Percentiles rank a stretch among this genome's conserved stretches.
These are phyloP conservation scores for Monascus ruber DNA, from an alignment of 2,329 filamentous ascomycete genomes.

Conservation along the genomic window DNA sequence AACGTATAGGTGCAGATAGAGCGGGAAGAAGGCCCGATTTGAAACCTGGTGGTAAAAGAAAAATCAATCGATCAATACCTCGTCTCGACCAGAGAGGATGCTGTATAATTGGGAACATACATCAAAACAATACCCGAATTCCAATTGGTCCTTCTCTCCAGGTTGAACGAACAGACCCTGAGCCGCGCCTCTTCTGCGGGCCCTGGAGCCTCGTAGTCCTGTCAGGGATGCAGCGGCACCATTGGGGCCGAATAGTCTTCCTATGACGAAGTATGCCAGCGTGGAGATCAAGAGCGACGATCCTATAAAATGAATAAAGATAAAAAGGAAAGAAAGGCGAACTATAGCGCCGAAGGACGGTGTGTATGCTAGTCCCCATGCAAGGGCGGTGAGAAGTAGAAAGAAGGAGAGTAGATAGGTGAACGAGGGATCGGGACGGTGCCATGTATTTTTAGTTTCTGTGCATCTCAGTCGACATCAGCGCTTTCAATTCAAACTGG, in stretches of 20 bases:
- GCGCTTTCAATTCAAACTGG: no score
- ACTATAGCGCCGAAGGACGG: conserved; percentile 37
- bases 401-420: conserved; percentile 59
- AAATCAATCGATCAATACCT: background rate
- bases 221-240: conserved; percentile 33
- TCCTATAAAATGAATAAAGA: conserved; percentile 50
- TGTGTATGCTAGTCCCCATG: conserved; percentile 48
- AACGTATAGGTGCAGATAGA: conserved; percentile 57
- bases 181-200: conserved; percentile 37
- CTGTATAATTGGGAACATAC: conserved; percentile 27
- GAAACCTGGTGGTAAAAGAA: conserved; percentile 36
- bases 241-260: conserved; percentile 48
- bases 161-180: conserved; percentile 50
- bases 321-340: conserved; percentile 38
- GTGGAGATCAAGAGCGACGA: conserved; percentile 49
- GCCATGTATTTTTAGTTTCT: conserved; percentile 62
- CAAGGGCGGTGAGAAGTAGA: conserved; percentile 43
- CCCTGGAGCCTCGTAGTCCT: conserved; percentile 33
- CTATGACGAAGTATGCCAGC: conserved; percentile 53
- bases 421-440: conserved; percentile 58
- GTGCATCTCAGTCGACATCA: no score
- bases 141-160: conserved; percentile 46
- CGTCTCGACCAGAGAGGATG: background rate
- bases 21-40: conserved; percentile 55
- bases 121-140: conserved; percentile 63